Evolutionary conservation across 148 eudicot species (phyloP).

Genomic region (Rhododendron molle): DNA sequence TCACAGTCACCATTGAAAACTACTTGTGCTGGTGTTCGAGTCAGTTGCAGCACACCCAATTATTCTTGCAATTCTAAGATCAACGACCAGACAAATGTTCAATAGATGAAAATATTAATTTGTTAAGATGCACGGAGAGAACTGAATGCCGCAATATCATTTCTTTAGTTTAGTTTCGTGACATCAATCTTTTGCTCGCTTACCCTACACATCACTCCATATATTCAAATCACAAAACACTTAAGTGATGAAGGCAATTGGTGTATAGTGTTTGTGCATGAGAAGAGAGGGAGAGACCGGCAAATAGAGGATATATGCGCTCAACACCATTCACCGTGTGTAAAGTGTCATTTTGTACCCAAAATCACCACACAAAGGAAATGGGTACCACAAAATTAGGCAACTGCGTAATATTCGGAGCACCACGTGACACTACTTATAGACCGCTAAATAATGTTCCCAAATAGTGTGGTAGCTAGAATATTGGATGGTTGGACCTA

Average conservation of each 20-base stretch:
- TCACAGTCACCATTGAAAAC: neutral
- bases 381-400: neutral
- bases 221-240: neutral
- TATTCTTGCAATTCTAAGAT: neutral
- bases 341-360: too few species aligned
- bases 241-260: too few species aligned
- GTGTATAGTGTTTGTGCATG: too few species aligned
- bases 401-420: neutral
- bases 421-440: neutral
- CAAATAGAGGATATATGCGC: neutral
- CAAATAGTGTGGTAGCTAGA: neutral
- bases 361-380: too few species aligned
- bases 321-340: neutral
- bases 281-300: neutral
- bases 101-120: too few species aligned
- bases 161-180: neutral
- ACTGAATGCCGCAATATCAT: neutral
- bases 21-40: neutral
- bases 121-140: too few species aligned
- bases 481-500: neutral
- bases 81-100: too few species aligned
- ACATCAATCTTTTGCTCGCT: neutral
- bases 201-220: neutral
- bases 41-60: neutral
- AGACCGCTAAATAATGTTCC: neutral